Percentiles rank a stretch among this genome's conserved stretches.
Conservation (phyloP, 768 basidiomycete genomes). For the Tricholoma furcatifolium region DNA sequence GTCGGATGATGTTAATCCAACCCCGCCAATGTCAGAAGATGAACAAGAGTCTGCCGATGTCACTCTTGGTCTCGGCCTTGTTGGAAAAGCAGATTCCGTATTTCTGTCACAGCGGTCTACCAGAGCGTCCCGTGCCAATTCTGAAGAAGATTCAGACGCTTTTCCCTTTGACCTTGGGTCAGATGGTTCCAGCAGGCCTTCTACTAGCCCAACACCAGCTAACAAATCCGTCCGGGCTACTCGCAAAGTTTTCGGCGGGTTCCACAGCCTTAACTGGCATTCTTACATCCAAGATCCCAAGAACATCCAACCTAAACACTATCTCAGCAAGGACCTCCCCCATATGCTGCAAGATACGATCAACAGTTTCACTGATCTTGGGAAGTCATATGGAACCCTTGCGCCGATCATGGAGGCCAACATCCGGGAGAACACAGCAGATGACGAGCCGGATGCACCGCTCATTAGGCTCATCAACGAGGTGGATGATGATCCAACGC, state of each 20-base stretch:
- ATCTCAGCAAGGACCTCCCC: slow-evolving; percentile 52
- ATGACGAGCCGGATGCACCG: slow-evolving; percentile 70
- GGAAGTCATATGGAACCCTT: slow-evolving; percentile 40
- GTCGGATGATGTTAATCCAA: background rate
- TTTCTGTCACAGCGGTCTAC: slow-evolving; percentile 11
- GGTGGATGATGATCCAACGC: slow-evolving; percentile 66
- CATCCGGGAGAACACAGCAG: slow-evolving; percentile 62
- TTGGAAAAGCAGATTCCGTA: background rate
- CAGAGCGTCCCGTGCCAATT: slow-evolving; percentile 13
- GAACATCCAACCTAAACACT: slow-evolving; percentile 32
- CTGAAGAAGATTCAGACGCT: slow-evolving; percentile 7
- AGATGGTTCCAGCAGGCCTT: slow-evolving; percentile 8
- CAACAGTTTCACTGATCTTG: slow-evolving; percentile 46
- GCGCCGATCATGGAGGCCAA: slow-evolving; percentile 59
- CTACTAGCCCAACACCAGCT: slow-evolving; percentile 9
- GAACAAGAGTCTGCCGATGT: background rate
- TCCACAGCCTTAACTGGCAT: slow-evolving; percentile 37
- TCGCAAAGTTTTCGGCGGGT: slow-evolving; percentile 26
- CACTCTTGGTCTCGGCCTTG: slow-evolving; percentile 3
- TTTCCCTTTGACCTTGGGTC: slow-evolving; percentile 3
- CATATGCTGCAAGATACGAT: slow-evolving; percentile 65
- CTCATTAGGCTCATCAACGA: slow-evolving; percentile 66
- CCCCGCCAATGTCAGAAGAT: background rate
- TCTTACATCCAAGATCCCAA: slow-evolving; percentile 31
- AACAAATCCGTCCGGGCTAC: slow-evolving; percentile 9